A percentile compares a stretch with the other conserved stretches of the same genome.
Evolutionary conservation across 164 flowering plant genomes (phyloP).

Genomic region (Sedum album): DNA sequence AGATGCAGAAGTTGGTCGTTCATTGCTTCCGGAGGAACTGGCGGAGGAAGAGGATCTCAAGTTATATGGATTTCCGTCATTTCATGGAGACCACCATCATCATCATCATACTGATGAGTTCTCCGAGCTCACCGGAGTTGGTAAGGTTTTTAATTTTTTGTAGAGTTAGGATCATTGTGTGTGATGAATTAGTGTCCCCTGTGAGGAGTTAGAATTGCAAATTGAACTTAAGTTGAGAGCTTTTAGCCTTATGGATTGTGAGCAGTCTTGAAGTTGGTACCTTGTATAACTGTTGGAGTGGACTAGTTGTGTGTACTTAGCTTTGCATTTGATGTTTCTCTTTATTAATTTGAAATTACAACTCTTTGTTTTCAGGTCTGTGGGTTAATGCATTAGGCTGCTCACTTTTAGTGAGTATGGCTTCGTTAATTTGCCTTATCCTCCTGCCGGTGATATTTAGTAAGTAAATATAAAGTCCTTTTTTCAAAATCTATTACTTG

Average conservation of each 20-base stretch:
- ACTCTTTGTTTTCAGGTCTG: conserved; percentile 32
- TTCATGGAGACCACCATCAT: not conserved
- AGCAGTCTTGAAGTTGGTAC: too few species aligned
- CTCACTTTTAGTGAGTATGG: conserved; percentile 96
- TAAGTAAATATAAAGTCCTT: conserved; percentile 30
- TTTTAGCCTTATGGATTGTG: not conserved
- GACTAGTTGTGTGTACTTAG: too few species aligned
- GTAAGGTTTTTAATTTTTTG: not conserved
- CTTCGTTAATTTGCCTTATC: conserved; percentile 84
- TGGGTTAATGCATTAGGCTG: conserved; percentile 93
- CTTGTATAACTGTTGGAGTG: too few species aligned
- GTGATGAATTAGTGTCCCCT: not conserved
- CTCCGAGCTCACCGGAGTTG: not conserved
- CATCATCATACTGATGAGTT: not conserved
- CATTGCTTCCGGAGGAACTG: conserved; percentile 8
- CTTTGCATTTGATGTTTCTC: too few species aligned
- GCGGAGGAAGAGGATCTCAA: conserved; percentile 6
- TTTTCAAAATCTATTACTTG: conserved; percentile 8
- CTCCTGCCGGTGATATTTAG: conserved; percentile 75
- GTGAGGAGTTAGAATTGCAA: too few species aligned
- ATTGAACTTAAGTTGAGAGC: not conserved
- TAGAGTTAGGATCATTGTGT: not conserved
- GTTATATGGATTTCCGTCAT: not conserved
- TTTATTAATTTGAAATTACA: too few species aligned
- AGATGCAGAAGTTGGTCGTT: not conserved